Evolutionary conservation across 179 eudicot genomes (phyloP).

Genomic region (Beta lomatogona): DNA sequence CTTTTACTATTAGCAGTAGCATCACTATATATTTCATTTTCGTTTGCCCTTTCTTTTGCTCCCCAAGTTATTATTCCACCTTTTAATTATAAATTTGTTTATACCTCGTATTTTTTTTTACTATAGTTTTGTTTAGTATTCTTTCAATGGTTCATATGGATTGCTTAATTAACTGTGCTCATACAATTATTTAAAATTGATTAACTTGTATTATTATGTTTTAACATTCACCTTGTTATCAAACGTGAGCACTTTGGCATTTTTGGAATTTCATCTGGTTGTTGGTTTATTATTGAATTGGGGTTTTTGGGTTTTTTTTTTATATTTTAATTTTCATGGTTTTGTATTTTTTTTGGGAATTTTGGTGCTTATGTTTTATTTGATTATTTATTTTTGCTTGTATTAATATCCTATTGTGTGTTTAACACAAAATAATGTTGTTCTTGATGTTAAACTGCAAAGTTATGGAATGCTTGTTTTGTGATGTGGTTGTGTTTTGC

Average conservation of each 20-base stretch:
- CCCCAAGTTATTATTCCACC: no score
- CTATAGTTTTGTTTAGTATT: no score
- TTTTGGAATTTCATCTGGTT: background rate
- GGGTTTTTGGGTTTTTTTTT: background rate
- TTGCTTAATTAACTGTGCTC: no score
- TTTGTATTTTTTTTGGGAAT: background rate
- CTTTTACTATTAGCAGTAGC: no score
- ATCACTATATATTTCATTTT: no score
- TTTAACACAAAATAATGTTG: background rate
- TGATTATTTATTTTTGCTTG: background rate
- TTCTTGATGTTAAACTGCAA: background rate
- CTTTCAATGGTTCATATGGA: no score
- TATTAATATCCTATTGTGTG: background rate
- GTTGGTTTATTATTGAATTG: conserved; percentile 15
- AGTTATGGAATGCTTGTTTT: background rate
- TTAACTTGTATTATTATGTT: no score
- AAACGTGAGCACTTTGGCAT: conserved; percentile 45
- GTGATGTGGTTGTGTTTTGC: background rate
- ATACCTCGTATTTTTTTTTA: no score
- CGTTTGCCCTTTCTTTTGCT: no score
- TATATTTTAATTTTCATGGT: background rate
- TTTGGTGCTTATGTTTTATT: background rate
- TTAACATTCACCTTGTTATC: no score
- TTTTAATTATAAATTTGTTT: no score
- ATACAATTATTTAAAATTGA: no score